These are phyloP conservation scores for Candolleomyces eurysporus DNA, from an alignment of 768 basidiomycete species.

Conservation along the genomic window DNA sequence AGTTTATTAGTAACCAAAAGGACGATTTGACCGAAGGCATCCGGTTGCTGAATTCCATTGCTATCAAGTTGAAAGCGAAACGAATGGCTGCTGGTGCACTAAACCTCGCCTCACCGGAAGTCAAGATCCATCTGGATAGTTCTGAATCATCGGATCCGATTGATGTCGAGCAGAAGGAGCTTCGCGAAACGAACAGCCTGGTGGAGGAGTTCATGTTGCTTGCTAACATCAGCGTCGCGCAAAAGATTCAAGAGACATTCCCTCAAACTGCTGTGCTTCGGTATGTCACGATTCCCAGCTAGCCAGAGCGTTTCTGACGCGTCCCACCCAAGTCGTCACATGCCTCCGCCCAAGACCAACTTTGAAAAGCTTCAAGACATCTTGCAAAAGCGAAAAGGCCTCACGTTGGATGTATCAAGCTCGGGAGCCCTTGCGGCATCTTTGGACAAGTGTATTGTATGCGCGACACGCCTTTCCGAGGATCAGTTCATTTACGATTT, in stretches of 20 bases:
- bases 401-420: slow-evolving; percentile 85
- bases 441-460: slow-evolving; percentile 71
- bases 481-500: too few species aligned
- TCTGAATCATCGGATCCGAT: slow-evolving; percentile 94
- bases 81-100: slow-evolving; percentile 97
- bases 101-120: slow-evolving; percentile 96
- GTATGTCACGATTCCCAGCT: slow-evolving; percentile 29
- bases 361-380: slow-evolving; percentile 97
- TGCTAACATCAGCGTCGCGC: slow-evolving; percentile 92
- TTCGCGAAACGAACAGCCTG: slow-evolving; percentile 90
- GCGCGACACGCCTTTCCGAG: too few species aligned
- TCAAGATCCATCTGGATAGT: slow-evolving; percentile 94
- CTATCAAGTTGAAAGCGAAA: slow-evolving; percentile 76
- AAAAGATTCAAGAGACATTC: slow-evolving; percentile 90
- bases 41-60: slow-evolving; percentile 83
- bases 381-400: slow-evolving; percentile 76
- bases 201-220: slow-evolving; percentile 99
- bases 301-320: background rate
- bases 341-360: slow-evolving; percentile 88
- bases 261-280: slow-evolving; percentile 93
- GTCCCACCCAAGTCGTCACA: slow-evolving; percentile 63
- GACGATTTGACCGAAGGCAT: slow-evolving; percentile 86
- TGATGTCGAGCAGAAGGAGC: slow-evolving; percentile 94
- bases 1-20: slow-evolving; percentile 53
- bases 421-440: slow-evolving; percentile 88